Evolutionary conservation across 352 stramenopile species (phyloP).

Genomic region (Phytophthora pisi): DNA sequence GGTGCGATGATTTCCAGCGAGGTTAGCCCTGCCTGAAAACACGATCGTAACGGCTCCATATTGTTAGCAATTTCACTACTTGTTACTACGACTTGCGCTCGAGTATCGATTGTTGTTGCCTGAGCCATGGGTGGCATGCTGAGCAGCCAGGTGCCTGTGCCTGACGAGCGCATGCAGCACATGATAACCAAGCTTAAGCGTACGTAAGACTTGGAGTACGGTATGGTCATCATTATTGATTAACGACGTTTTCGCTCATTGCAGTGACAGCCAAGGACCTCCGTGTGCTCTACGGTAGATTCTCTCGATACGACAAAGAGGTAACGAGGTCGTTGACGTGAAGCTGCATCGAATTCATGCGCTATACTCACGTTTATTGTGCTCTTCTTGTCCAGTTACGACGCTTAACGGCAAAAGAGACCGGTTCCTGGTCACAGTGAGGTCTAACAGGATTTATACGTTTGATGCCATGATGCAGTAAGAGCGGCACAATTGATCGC

Average conservation of each 20-base stretch:
- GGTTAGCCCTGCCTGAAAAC: slow-evolving; percentile 9
- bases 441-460: not conserved
- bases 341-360: not conserved
- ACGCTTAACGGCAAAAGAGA: not conserved
- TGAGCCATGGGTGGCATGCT: slow-evolving; percentile 51
- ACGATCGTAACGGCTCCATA: slow-evolving; percentile 29
- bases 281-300: slow-evolving; percentile 54
- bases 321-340: slow-evolving; percentile 17
- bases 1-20: slow-evolving; percentile 6
- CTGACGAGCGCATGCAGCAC: slow-evolving; percentile 72
- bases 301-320: slow-evolving; percentile 73
- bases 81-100: not conserved
- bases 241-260: not conserved
- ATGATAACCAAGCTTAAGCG: slow-evolving; percentile 74
- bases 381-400: not conserved
- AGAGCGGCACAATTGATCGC: slow-evolving; percentile 73
- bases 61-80: slow-evolving; percentile 18
- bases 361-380: not conserved
- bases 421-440: not conserved
- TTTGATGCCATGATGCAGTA: slow-evolving; percentile 33
- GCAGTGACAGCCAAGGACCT: slow-evolving; percentile 72
- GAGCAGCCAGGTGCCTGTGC: slow-evolving; percentile 56
- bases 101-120: not conserved
- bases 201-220: slow-evolving; percentile 17
- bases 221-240: too few relatives aligned